phyloP scores from a whole-genome alignment of 140 eudicot species.

The Flaveria floridana region DNA sequence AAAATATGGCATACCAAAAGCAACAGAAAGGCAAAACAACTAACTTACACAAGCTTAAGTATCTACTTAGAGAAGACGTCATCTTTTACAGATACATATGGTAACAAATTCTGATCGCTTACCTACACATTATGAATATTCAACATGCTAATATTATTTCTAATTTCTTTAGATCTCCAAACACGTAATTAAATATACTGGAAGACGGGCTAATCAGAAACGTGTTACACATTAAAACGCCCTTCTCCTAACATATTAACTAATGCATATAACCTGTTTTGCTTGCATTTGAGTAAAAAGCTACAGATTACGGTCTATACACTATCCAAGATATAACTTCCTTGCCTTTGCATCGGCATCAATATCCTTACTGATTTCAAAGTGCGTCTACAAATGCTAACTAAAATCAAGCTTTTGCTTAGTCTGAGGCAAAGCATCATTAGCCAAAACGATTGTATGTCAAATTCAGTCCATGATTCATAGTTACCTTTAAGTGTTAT shows the following conservation, averaged over 20 bases:
- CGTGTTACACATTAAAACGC: not conserved
- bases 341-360: constrained; percentile 5
- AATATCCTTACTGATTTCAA: constrained; percentile 7
- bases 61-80: constrained; percentile 15
- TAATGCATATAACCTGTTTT: constrained; percentile 11
- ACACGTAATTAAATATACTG: constrained; percentile 1
- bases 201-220: constrained; percentile 3
- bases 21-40: constrained; percentile 5
- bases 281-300: not conserved
- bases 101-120: not conserved
- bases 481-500: not conserved
- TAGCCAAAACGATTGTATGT: constrained; percentile 14
- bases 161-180: constrained; percentile 12
- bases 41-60: not conserved
- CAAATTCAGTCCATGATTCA: not conserved
- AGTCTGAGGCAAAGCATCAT: not conserved
- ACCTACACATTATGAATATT: constrained; percentile 10
- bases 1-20: not conserved
- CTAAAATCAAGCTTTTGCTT: not conserved
- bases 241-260: constrained; percentile 3
- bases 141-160: constrained; percentile 12
- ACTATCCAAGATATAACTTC: not conserved
- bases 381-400: constrained; percentile 10
- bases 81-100: not conserved
- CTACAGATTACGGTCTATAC: constrained; percentile 11